Percentiles rank a stretch among this genome's conserved stretches.
Evolutionary conservation across 257 asterid species (phyloP).

Genomic region (Anisodus acutangulus): DNA sequence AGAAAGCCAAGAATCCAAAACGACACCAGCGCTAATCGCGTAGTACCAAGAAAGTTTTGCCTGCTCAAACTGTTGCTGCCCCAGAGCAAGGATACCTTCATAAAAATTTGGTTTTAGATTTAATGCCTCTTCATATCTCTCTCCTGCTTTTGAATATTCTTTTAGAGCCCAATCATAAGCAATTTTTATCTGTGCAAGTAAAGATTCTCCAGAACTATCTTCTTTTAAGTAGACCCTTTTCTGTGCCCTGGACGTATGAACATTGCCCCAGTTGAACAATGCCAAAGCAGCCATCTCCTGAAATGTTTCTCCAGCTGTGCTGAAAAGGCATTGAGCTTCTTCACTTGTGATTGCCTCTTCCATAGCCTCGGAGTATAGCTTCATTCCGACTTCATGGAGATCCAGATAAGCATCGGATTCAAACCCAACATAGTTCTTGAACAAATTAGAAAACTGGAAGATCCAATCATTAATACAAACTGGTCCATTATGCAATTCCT

Average conservation of each 20-base stretch:
- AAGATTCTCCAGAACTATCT: constrained; percentile 59
- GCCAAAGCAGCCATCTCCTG: constrained; percentile 89
- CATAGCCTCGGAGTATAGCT: constrained; percentile 75
- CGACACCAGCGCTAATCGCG: constrained; percentile 55
- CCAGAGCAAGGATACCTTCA: constrained; percentile 74
- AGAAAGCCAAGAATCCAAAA: constrained; percentile 68
- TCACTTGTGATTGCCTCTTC: constrained; percentile 81
- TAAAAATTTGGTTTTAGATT: constrained; percentile 64
- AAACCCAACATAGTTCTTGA: constrained; percentile 72
- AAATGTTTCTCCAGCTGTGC: constrained; percentile 68
- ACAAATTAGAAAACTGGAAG: constrained; percentile 69
- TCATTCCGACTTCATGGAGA: constrained; percentile 76
- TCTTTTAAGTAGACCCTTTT: constrained; percentile 63
- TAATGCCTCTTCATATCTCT: constrained; percentile 72
- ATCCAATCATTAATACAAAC: constrained; percentile 79
- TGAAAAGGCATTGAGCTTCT: constrained; percentile 76
- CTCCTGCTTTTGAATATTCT: constrained; percentile 67
- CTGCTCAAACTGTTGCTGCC: constrained; percentile 80
- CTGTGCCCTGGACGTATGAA: constrained; percentile 79
- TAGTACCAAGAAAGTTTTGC: constrained; percentile 87
- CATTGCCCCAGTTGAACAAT: constrained; percentile 86
- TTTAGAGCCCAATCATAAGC: constrained; percentile 70
- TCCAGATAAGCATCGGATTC: constrained; percentile 75
- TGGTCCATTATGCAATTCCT: constrained; percentile 44
- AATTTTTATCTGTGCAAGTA: constrained; percentile 49